Evolutionary conservation across 768 basidiomycete genomes (phyloP).

Genomic region (Lepiota brunneoincarnata): DNA sequence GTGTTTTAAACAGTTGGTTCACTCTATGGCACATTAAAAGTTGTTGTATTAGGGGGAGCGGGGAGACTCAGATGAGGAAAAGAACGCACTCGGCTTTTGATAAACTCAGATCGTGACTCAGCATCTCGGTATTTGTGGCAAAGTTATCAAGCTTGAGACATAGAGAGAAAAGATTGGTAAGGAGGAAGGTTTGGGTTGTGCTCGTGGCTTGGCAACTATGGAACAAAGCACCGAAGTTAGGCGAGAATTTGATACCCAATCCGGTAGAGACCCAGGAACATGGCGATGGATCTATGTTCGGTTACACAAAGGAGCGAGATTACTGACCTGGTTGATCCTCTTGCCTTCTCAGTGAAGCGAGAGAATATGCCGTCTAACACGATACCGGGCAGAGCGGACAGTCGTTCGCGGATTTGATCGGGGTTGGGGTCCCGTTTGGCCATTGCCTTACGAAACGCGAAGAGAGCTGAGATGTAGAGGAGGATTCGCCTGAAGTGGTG

Average conservation of each 20-base stretch:
- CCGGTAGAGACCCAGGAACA: neutral
- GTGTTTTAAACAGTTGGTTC: slow-evolving; percentile 68
- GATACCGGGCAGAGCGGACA: slow-evolving; percentile 56
- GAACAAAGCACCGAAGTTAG: neutral
- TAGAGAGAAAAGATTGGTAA: slow-evolving; percentile 79
- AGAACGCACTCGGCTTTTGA: slow-evolving; percentile 56
- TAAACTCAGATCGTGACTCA: slow-evolving; percentile 78
- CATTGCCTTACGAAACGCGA: slow-evolving; percentile 58
- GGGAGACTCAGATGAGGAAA: neutral
- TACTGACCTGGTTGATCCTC: slow-evolving; percentile 64
- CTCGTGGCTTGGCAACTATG: slow-evolving; percentile 57
- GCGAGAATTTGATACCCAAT: neutral
- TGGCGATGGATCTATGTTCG: neutral
- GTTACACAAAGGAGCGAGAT: neutral
- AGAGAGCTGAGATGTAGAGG: slow-evolving; percentile 80
- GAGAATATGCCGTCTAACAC: slow-evolving; percentile 73
- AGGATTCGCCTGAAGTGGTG: slow-evolving; percentile 59
- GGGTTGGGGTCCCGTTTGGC: slow-evolving; percentile 40
- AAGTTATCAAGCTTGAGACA: slow-evolving; percentile 80
- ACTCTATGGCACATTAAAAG: slow-evolving; percentile 31
- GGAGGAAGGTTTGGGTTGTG: slow-evolving; percentile 64
- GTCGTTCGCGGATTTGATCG: slow-evolving; percentile 50
- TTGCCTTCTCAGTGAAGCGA: slow-evolving; percentile 75
- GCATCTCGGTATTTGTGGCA: slow-evolving; percentile 59
- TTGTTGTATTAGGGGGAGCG: slow-evolving; percentile 4